Conservation (phyloP, 352 stramenopile genomes). For the Pseudoperonospora humuli region DNA sequence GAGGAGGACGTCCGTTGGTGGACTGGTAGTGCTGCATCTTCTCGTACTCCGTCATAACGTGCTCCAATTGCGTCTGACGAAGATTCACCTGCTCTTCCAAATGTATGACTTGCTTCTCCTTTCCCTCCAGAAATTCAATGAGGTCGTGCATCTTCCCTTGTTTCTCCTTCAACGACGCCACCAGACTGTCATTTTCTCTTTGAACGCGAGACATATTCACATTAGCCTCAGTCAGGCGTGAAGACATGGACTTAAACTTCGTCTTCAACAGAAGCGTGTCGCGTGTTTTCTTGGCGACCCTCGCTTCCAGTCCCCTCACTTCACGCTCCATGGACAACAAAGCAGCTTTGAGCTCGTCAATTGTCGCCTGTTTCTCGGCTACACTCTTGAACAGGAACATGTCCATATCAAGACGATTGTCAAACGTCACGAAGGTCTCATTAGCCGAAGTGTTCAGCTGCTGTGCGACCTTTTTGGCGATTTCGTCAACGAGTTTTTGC, state of each 20-base stretch:
- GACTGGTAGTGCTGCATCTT: slow-evolving; percentile 16
- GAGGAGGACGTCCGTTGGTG: neutral
- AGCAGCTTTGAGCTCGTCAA: slow-evolving; percentile 63
- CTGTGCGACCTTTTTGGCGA: slow-evolving; percentile 51
- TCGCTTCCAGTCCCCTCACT: slow-evolving; percentile 44
- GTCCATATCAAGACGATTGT: slow-evolving; percentile 48
- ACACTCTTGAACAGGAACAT: slow-evolving; percentile 74
- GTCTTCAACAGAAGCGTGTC: slow-evolving; percentile 52
- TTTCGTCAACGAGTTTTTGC: slow-evolving; percentile 71
- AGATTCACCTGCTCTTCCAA: slow-evolving; percentile 50
- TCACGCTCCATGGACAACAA: slow-evolving; percentile 62
- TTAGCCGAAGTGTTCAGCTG: slow-evolving; percentile 18
- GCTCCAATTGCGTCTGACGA: slow-evolving; percentile 43
- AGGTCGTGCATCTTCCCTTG: slow-evolving; percentile 47
- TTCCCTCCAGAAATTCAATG: slow-evolving; percentile 50
- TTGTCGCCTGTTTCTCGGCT: slow-evolving; percentile 50
- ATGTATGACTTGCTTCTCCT: slow-evolving; percentile 58
- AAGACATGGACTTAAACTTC: slow-evolving; percentile 46
- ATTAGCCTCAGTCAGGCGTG: slow-evolving; percentile 39
- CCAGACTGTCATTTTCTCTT: slow-evolving; percentile 44
- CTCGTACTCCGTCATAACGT: slow-evolving; percentile 32
- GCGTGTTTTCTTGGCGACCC: slow-evolving; percentile 42
- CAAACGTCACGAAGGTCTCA: slow-evolving; percentile 9
- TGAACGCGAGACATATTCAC: slow-evolving; percentile 43
- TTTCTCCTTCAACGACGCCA: slow-evolving; percentile 46